phyloP scores from a whole-genome alignment of 202 grass and related monocot genomes.

The Musa balbisiana region DNA sequence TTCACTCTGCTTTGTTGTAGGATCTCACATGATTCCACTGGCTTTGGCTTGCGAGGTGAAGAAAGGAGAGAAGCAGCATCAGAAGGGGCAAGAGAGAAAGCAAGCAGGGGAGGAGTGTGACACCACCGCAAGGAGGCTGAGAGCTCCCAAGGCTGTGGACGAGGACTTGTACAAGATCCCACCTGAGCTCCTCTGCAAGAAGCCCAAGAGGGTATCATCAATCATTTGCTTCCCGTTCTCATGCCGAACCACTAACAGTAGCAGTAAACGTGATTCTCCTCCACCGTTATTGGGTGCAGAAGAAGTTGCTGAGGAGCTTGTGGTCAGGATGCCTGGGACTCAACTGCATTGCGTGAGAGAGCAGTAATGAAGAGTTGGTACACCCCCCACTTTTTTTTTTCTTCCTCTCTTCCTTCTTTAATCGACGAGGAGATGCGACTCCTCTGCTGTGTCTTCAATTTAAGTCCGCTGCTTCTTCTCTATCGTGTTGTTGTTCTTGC shows the following conservation, averaged over 20 bases:
- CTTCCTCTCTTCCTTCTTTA: no score
- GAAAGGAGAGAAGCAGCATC: not conserved
- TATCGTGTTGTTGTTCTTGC: no score
- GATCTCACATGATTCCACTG: no score
- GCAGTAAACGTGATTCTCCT: no score
- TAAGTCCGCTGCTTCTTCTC: no score
- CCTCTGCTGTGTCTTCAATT: no score
- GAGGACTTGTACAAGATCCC: constrained; percentile 1
- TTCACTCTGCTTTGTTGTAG: no score
- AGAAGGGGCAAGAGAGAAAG: not conserved
- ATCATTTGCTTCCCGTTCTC: no score
- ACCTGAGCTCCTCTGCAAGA: not conserved
- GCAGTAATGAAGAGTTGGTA: no score
- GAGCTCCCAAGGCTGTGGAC: not conserved
- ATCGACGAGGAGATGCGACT: no score
- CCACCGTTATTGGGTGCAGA: not conserved
- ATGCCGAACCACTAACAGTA: no score
- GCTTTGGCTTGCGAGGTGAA: not conserved
- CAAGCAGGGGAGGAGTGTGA: not conserved
- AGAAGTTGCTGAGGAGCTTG: constrained; percentile 8
- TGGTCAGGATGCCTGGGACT: constrained; percentile 11
- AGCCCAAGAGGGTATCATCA: not conserved
- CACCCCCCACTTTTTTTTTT: no score
- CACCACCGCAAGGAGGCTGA: not conserved
- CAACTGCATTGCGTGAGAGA: constrained; percentile 14